Conservation (phyloP, 1,139 yeast genomes). For the Casaregolazyma lundiana region DNA sequence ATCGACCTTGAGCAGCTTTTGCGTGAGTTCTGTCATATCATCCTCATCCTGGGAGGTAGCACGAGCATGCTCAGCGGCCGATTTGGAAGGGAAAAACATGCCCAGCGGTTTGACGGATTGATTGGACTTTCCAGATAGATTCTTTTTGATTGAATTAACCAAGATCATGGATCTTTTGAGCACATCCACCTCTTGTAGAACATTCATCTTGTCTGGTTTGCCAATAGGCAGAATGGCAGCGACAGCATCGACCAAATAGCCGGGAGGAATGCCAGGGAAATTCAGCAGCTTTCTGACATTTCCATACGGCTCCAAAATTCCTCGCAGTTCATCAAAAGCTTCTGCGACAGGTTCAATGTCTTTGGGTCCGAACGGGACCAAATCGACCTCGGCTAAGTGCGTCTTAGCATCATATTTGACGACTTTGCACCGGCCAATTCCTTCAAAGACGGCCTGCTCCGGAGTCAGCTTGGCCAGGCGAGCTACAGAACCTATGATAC, state of each 20-base stretch:
- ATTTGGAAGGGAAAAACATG: background rate
- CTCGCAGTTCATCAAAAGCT: conserved; percentile 3
- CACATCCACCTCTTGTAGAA: conserved; percentile 30
- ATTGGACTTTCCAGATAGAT: conserved; percentile 13
- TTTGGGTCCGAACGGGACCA: conserved; percentile 4
- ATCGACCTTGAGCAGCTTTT: conserved; percentile 25
- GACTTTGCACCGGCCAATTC: conserved; percentile 8
- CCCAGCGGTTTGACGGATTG: conserved; percentile 4
- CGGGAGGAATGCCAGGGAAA: conserved; percentile 23
- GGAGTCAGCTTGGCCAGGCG: conserved; percentile 3
- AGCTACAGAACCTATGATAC: conserved; percentile 5
- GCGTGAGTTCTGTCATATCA: conserved; percentile 31
- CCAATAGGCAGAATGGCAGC: conserved; percentile 35
- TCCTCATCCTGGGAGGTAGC: conserved; percentile 29
- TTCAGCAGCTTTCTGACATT: conserved; percentile 23
- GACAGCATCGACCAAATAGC: conserved; percentile 33
- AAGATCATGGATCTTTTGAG: conserved; percentile 26
- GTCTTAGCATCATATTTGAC: background rate
- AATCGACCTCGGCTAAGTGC: background rate
- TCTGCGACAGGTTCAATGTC: background rate
- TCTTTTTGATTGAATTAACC: conserved; percentile 22
- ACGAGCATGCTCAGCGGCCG: conserved; percentile 20
- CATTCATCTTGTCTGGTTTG: conserved; percentile 27
- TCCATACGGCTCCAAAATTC: conserved; percentile 6
- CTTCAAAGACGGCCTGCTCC: conserved; percentile 7